phyloP scores from a whole-genome alignment of 73 alveolate genomes.

The Effrenium voratum region DNA sequence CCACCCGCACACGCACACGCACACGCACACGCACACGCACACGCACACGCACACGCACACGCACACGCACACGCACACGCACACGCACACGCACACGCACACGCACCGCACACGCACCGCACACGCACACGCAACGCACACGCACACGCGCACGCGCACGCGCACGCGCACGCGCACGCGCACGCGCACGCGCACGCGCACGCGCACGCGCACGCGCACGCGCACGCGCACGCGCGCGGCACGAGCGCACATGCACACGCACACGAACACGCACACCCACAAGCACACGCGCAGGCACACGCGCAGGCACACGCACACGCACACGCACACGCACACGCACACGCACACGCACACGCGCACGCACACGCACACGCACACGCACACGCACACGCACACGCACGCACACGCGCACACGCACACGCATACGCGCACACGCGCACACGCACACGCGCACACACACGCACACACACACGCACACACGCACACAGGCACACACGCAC shows the following conservation, averaged over 20 bases:
- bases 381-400: conserved; percentile 10
- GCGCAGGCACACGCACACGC: conserved; percentile 1
- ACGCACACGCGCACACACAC: neutral
- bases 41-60: conserved; percentile 10
- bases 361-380: conserved; percentile 13
- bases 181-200: neutral
- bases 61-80: conserved; percentile 13
- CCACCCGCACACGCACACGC: too few species aligned
- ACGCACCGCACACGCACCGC: too few species aligned
- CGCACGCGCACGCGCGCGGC: neutral
- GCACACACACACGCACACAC: conserved; percentile 3
- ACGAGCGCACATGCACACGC: neutral
- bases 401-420: neutral
- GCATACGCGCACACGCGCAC: neutral
- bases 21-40: conserved; percentile 10
- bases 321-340: conserved; percentile 10
- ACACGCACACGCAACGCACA: too few species aligned
- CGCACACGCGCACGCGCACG: neutral
- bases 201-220: neutral
- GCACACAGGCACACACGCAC: neutral
- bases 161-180: neutral
- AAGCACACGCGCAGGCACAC: too few species aligned
- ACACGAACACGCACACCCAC: too few species aligned
- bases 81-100: conserved; percentile 10
- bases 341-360: conserved; percentile 6